These are phyloP conservation scores for Fistulifera pelliculosa DNA, from an alignment of 108 stramenopile genomes.

Conservation along the genomic window DNA sequence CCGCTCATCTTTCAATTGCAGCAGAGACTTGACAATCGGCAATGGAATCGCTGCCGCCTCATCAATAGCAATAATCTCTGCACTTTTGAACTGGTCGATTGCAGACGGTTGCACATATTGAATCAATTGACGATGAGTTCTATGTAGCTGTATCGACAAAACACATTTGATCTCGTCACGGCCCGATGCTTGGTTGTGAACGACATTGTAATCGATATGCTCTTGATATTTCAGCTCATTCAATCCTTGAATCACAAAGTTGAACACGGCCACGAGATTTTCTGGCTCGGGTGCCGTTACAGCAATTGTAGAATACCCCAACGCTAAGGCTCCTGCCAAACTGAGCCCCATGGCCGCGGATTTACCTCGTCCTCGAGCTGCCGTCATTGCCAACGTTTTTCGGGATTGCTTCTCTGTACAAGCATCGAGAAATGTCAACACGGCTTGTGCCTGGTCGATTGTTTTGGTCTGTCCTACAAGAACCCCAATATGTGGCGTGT, in stretches of 20 bases:
- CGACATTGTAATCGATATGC: conserved; percentile 90
- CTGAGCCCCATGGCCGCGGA: conserved; percentile 97
- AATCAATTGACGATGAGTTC: conserved; percentile 86
- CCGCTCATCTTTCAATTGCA: conserved; percentile 54
- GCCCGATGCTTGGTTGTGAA: conserved; percentile 67
- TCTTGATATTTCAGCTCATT: conserved; percentile 94
- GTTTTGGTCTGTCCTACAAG: conserved; percentile 90
- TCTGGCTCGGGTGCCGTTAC: conserved; percentile 98
- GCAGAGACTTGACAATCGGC: conserved; percentile 82
- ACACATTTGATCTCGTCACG: conserved; percentile 82
- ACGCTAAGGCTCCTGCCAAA: conserved; percentile 91
- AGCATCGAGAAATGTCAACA: conserved; percentile 92
- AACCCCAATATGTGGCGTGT: conserved; percentile 89
- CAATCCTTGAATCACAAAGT: conserved; percentile 90
- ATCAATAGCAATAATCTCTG: conserved; percentile 96
- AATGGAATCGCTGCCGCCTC: conserved; percentile 99
- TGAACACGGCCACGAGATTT: conserved; percentile 94
- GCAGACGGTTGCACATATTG: conserved; percentile 85
- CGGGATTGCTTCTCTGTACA: conserved; percentile 62
- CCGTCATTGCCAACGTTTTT: conserved; percentile 73
- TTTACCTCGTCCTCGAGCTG: conserved; percentile 95
- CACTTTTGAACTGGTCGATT: conserved; percentile 84
- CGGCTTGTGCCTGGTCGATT: conserved; percentile 91
- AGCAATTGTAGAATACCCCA: conserved; percentile 89
- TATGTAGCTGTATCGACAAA: conserved; percentile 78